Base-by-base conservation (phyloP, 768 basidiomycete species). In the Boletus insuetus region DNA sequence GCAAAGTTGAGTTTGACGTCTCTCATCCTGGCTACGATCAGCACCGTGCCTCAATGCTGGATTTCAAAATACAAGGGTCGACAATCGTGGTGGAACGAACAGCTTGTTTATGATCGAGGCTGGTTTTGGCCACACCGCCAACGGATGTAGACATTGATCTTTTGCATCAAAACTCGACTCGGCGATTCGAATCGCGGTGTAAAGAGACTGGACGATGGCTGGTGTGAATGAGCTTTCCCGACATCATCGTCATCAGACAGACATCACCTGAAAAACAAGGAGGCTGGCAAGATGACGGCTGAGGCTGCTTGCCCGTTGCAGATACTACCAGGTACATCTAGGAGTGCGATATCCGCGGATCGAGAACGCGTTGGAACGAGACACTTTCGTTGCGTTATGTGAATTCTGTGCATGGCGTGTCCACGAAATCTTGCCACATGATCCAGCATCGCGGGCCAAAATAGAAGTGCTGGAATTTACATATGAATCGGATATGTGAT, bases 31-130 rank as follows among this genome's bases (percentile, higher is more conserved):
- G 38, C 19, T 16, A 26, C 50, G 35, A 52, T 54, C 48, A 35
- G 3, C n/a, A 26, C 51, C 35, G 20, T 46, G 40, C 24, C 37
- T 46, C 19, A 9, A 9, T 29, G 6, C 8, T n/a, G 7, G 4
- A 19, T 20, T 3, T 12, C 20, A 16, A 34, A 2, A 20, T 4
- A 32, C 19, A n/a, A 14, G 9, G 16, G 17, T 6, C 5, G 17
- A 7, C 38, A 24, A 12, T 19, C 35, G 14, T 49, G 39, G 11
- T 16, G 19, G 19, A 1, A 37, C 5, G 51, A 16, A 64, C 17
- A 51, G 55, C 51, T 55, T 46, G 44, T 38, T 55, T 52, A 64
- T 57, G 48, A 51, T 56, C 44, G 22, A 22, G 32, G 26, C 16
- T 49, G 35, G 20, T 29, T 46, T 29, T 6, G 43, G 10, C 20